Conservation (phyloP, 2,329 filamentous ascomycete species). For the Colletotrichum liriopes region DNA sequence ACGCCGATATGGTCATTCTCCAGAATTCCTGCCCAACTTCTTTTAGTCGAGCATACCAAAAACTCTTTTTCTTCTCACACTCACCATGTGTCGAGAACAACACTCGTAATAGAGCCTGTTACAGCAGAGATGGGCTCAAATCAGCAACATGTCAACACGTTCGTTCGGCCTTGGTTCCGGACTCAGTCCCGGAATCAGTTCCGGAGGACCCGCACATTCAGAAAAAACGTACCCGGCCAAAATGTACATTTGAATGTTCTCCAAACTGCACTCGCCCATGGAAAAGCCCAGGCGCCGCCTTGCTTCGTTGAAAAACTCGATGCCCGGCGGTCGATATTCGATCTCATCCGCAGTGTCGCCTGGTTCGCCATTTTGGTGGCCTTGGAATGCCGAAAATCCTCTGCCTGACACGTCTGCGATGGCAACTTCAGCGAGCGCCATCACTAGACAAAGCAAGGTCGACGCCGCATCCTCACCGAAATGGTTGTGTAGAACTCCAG, state of each 20-base stretch:
- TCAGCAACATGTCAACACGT: slow-evolving; percentile 13
- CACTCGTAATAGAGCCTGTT: slow-evolving; percentile 67
- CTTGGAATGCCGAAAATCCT: slow-evolving; percentile 54
- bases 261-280: slow-evolving; percentile 68
- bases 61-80: background rate
- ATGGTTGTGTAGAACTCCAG: slow-evolving; percentile 61
- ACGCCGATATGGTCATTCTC: slow-evolving; percentile 70
- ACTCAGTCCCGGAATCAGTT: background rate
- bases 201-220: background rate
- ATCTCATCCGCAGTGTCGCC: slow-evolving; percentile 51
- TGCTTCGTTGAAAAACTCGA: slow-evolving; percentile 75
- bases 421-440: slow-evolving; percentile 72
- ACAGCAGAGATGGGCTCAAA: background rate
- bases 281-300: slow-evolving; percentile 72
- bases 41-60: slow-evolving; percentile 13
- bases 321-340: slow-evolving; percentile 66
- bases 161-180: background rate
- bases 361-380: slow-evolving; percentile 38
- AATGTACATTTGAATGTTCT: slow-evolving; percentile 72
- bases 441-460: slow-evolving; percentile 70
- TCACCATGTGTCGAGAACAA: slow-evolving; percentile 54
- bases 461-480: slow-evolving; percentile 66
- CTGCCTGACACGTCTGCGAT: slow-evolving; percentile 64
- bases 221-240: slow-evolving; percentile 64
- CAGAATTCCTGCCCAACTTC: slow-evolving; percentile 67